Conservation (phyloP, 2,329 filamentous ascomycete genomes). For the Talaromyces albobiverticillius region DNA sequence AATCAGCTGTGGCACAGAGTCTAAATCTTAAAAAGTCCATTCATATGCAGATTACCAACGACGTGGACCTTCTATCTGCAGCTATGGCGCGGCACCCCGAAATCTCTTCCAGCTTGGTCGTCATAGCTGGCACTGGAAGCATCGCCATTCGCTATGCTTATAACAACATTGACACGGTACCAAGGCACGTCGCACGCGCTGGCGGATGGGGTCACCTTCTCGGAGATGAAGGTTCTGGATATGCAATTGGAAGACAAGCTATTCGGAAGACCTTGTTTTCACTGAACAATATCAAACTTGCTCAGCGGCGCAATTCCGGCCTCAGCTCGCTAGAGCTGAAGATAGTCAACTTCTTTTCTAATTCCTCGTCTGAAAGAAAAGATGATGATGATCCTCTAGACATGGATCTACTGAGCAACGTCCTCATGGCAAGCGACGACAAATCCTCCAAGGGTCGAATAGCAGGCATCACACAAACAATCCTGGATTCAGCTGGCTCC, state of each 20-base stretch:
- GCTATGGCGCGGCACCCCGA: slow-evolving; percentile 18
- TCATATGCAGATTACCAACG: slow-evolving; percentile 33
- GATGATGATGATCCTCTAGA: background rate
- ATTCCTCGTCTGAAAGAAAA: background rate
- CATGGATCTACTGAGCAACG: slow-evolving; percentile 9
- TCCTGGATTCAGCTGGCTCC: slow-evolving; percentile 4
- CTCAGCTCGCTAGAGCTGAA: slow-evolving; percentile 4
- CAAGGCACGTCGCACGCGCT: slow-evolving; percentile 29
- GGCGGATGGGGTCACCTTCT: slow-evolving; percentile 47
- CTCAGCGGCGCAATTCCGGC: background rate
- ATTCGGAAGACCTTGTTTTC: slow-evolving; percentile 30
- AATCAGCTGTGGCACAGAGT: slow-evolving; percentile 24
- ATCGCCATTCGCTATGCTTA: slow-evolving; percentile 40
- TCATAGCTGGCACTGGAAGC: slow-evolving; percentile 46
- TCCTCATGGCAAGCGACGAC: slow-evolving; percentile 5
- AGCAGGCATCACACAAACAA: slow-evolving; percentile 5
- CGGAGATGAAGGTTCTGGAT: slow-evolving; percentile 45
- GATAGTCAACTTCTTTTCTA: slow-evolving; percentile 7
- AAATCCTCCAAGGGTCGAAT: slow-evolving; percentile 6
- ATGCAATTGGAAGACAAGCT: slow-evolving; percentile 38
- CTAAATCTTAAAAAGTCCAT: slow-evolving; percentile 24
- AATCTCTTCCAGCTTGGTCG: slow-evolving; percentile 26
- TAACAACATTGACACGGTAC: slow-evolving; percentile 16
- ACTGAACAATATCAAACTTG: slow-evolving; percentile 26
- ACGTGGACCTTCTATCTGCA: slow-evolving; percentile 40